Base-by-base conservation (phyloP, 2,329 filamentous ascomycete species). In the Elsinoe batatas region DNA sequence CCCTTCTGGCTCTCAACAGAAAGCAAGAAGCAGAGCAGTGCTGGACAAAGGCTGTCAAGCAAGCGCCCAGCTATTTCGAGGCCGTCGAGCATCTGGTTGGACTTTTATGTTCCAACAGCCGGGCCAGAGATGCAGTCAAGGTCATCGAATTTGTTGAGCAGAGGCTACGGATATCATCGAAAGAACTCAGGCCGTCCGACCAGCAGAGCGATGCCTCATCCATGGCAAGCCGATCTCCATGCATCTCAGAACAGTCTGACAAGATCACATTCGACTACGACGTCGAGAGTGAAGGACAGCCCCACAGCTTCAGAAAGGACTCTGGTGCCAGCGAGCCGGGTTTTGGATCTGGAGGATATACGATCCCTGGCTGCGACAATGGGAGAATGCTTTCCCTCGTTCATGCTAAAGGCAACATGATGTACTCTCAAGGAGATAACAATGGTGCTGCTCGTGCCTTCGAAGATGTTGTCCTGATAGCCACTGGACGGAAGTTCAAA, bases 401-500 rank as follows among this genome's bases (percentile, higher is more conserved):
- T 38, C 93, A 98, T 71, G 91, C 91, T 17, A 98, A 97, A 70
- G 93, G 91, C n/a, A 97, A 97, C 60, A 94, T 97, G 85, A 77
- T 97, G 1, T 98, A 98, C 70, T 83, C 88, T 22, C 74, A 94
- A 30, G 91, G 91, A 44, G 85, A 96, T 61, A 87, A 93, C 60
- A 76, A 79, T 37, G 81, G 79, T 38, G 93, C 93, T 40, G 90
- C 91, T 1, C 81, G 83, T 63, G 89, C 93, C 3, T 98, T 98
- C 63, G 93, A 98, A 68, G 90, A 96, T 68, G 91, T 91, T 0
- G 89, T 98, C 3, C 72, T 96, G 54, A 91, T 98, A 60, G 91
- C 89, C 57, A 80, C 87, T 26, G 91, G 90, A 1, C 80, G 83
- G 59, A 76, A 79, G 46, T 79, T 85, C 5, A 77, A 79, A 58